Base-by-base conservation (phyloP, 495 filamentous ascomycete species). In the Cladorrhinum samala region DNA sequence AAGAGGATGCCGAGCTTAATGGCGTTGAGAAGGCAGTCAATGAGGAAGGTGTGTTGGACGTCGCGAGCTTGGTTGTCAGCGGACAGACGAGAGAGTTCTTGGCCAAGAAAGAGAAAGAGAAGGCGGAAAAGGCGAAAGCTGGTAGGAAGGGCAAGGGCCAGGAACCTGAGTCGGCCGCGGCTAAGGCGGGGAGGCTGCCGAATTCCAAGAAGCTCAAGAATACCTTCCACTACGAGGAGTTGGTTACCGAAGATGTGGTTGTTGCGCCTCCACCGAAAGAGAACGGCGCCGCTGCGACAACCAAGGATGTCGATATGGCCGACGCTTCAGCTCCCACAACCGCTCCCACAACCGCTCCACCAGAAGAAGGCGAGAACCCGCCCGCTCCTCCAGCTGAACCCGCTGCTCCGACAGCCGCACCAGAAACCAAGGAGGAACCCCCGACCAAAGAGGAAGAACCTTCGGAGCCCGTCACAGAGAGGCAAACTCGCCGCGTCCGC, bases 81-180 rank as follows among this genome's bases (percentile, higher is more conserved):
- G 94, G 93, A 33, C 89, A 96, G 71, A 92, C 91, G 39, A 85
- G 82, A 49, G 94, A 97, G 60, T 96, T 89, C 58, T 75, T 98
- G 9, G 91, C 89, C 5, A 88, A 87, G 63, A 86, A 89, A 61
- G 94, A 97, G 59, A 90, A 86, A 68, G 89, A 95, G 62, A 96
- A 95, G 73, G 80, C 78, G n/a, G 87, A 83, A 49, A 84, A 78
- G 71, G 75, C 75, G 0, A 78, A 76, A 50, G 54, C 56, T 1
- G 73, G 70, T 49, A 73, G 74, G 58, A 72, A 72, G 21, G 60
- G 57, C 17, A 76, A 77, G 53, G 74, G 74, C n/a, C 79, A 77
- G 49, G 87, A 84, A 60, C 81, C 82, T 40, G 45, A 47, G 21
- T 14, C 45, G 16, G 71, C 74, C 2, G 72, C 69, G 13, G 76